Evolutionary conservation across 2,329 filamentous ascomycete genomes (phyloP).

Genomic region (Epichloe brachyelytri): DNA sequence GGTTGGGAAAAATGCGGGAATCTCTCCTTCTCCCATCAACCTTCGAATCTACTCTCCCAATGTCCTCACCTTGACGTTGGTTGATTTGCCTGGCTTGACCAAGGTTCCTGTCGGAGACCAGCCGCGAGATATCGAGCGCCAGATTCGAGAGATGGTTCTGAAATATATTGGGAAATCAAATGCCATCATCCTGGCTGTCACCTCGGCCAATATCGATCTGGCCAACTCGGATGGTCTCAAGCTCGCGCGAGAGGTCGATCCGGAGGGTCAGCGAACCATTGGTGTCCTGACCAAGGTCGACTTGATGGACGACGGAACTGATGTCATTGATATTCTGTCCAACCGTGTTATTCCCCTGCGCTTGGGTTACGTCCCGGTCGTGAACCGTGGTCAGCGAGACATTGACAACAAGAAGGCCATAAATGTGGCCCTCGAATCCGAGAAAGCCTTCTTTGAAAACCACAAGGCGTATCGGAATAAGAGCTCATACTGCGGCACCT

Average conservation of each 20-base stretch:
- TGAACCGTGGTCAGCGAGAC: slow-evolving; percentile 94
- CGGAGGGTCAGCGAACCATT: slow-evolving; percentile 93
- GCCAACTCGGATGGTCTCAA: slow-evolving; percentile 98
- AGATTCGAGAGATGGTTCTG: slow-evolving; percentile 95
- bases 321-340: slow-evolving; percentile 96
- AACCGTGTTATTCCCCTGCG: slow-evolving; percentile 93
- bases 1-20: slow-evolving; percentile 90
- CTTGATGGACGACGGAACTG: slow-evolving; percentile 96
- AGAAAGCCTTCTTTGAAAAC: slow-evolving; percentile 96
- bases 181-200: slow-evolving; percentile 93
- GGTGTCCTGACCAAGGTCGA: slow-evolving; percentile 98
- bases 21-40: slow-evolving; percentile 94
- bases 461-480: slow-evolving; percentile 99
- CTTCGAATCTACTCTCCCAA: slow-evolving; percentile 97
- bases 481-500: slow-evolving; percentile 95
- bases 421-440: slow-evolving; percentile 76
- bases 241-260: slow-evolving; percentile 90
- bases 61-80: slow-evolving; percentile 88
- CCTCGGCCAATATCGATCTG: slow-evolving; percentile 92
- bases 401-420: slow-evolving; percentile 98
- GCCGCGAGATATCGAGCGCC: slow-evolving; percentile 88
- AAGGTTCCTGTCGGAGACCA: slow-evolving; percentile 96
- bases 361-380: slow-evolving; percentile 90
- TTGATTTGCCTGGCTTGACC: slow-evolving; percentile 91
- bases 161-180: slow-evolving; percentile 99